phyloP scores from a whole-genome alignment of 177 flowering plant genomes.

The Tripterygium wilfordii region DNA sequence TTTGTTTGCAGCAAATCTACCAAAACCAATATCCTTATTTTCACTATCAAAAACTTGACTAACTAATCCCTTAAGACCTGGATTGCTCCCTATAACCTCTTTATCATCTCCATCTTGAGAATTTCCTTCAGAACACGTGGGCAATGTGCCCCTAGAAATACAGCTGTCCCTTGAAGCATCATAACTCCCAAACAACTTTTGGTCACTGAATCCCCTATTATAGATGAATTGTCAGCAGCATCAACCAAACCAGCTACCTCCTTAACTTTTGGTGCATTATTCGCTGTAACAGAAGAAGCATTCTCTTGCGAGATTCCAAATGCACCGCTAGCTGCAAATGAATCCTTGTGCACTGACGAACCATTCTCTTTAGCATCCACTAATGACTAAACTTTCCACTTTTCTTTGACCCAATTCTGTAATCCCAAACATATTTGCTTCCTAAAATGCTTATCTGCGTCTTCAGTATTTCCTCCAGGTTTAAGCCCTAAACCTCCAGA shows the following conservation, averaged over 20 bases:
- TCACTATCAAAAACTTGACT: slow-evolving; percentile 8
- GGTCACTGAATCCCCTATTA: neutral
- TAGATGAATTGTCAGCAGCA: slow-evolving; percentile 4
- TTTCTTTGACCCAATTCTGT: slow-evolving; percentile 25
- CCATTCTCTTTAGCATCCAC: slow-evolving; percentile 1
- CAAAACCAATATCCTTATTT: slow-evolving; percentile 21
- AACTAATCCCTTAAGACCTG: slow-evolving; percentile 1
- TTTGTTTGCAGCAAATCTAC: slow-evolving; percentile 21
- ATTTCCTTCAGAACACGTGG: slow-evolving; percentile 1
- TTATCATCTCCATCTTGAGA: slow-evolving; percentile 12
- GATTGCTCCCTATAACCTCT: slow-evolving; percentile 4
- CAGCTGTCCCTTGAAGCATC: slow-evolving; percentile 25
- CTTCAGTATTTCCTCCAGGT: slow-evolving; percentile 4
- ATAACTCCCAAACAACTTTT: slow-evolving; percentile 9
- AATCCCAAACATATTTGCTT: slow-evolving; percentile 21
- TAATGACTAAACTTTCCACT: slow-evolving; percentile 9
- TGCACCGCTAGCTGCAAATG: too few relatives aligned
- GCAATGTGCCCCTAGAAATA: slow-evolving; percentile 13
- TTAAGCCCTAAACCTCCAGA: slow-evolving; percentile 8
- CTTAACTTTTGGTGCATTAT: slow-evolving; percentile 14
- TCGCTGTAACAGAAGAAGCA: slow-evolving; percentile 4
- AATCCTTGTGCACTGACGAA: too few relatives aligned
- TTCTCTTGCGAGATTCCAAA: slow-evolving; percentile 10
- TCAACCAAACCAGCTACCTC: slow-evolving; percentile 9
- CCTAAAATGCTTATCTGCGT: slow-evolving; percentile 11